Percentiles rank a stretch among this genome's conserved stretches.
Conservation (phyloP, 139 green algal species). For the Asterochloris erici region DNA sequence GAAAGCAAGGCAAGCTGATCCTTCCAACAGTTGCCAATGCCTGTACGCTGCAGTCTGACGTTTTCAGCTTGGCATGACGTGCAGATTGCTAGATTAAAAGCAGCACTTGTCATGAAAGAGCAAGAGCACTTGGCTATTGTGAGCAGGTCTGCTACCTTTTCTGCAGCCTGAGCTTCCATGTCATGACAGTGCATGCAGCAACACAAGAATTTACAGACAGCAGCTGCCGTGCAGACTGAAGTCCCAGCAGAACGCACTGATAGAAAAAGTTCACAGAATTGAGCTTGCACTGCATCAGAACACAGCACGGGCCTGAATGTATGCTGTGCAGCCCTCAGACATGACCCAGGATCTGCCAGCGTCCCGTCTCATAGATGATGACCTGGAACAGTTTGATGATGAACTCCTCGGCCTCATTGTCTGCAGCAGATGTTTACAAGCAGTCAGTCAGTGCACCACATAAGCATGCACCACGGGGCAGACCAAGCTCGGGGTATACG, state of each 20-base stretch:
- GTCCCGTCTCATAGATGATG: conserved; percentile 83
- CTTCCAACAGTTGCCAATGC: too few relatives aligned
- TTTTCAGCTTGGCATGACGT: too few relatives aligned
- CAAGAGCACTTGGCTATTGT: conserved; percentile 8
- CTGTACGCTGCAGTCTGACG: too few relatives aligned
- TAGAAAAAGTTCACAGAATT: conserved; percentile 9
- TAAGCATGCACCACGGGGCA: too few relatives aligned
- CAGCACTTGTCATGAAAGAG: neutral
- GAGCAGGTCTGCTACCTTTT: neutral
- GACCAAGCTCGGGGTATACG: too few relatives aligned
- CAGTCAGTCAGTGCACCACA: too few relatives aligned
- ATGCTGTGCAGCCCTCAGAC: neutral
- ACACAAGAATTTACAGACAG: too few relatives aligned
- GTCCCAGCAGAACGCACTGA: conserved; percentile 1
- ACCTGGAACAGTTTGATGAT: conserved; percentile 90
- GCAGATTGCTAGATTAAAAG: too few relatives aligned
- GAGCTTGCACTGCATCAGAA: neutral
- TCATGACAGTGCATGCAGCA: too few relatives aligned
- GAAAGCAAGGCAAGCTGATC: too few relatives aligned
- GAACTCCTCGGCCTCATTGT: conserved; percentile 76
- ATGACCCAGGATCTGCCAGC: conserved; percentile 14
- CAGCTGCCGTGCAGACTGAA: neutral
- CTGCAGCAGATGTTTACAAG: too few relatives aligned
- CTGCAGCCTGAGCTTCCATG: too few relatives aligned
- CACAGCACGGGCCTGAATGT: neutral